Evolutionary conservation across 805 yeast species (phyloP).

Genomic region (Wickerhamomyces chambardii): DNA sequence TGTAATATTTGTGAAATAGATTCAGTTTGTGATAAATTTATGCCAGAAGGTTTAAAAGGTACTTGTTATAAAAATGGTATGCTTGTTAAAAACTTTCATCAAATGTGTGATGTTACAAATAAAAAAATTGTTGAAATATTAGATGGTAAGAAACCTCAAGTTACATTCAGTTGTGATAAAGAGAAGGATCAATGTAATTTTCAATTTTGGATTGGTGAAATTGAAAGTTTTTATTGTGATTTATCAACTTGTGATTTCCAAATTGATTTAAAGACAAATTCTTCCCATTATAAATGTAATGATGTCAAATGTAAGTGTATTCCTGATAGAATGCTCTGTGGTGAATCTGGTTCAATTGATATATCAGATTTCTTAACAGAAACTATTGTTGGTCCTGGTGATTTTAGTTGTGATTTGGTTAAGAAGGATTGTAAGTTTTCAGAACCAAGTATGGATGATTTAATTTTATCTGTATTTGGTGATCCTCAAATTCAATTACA

Average conservation of each 20-base stretch:
- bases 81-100: conserved; percentile 71
- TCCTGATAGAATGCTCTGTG: conserved; percentile 91
- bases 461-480: conserved; percentile 89
- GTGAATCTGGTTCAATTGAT: conserved; percentile 89
- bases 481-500: conserved; percentile 78
- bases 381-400: conserved; percentile 90
- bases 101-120: conserved; percentile 93
- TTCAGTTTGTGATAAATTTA: conserved; percentile 70
- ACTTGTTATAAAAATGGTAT: conserved; percentile 86
- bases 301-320: conserved; percentile 80
- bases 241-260: conserved; percentile 64
- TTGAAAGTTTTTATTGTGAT: conserved; percentile 87
- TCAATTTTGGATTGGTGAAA: conserved; percentile 92
- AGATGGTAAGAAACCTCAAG: conserved; percentile 80
- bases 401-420: conserved; percentile 68
- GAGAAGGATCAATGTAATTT: conserved; percentile 65
- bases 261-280: conserved; percentile 49
- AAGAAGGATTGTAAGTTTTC: conserved; percentile 65
- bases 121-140: conserved; percentile 75
- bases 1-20: conserved; percentile 80
- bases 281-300: conserved; percentile 72
- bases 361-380: conserved; percentile 87
- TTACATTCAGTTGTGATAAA: conserved; percentile 80
- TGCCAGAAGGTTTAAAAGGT: conserved; percentile 82
- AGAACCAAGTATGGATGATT: conserved; percentile 94